Percentiles rank a stretch among this genome's conserved stretches.
Evolutionary conservation across 768 basidiomycete genomes (phyloP).

Genomic region (Tephrocybe sp.): DNA sequence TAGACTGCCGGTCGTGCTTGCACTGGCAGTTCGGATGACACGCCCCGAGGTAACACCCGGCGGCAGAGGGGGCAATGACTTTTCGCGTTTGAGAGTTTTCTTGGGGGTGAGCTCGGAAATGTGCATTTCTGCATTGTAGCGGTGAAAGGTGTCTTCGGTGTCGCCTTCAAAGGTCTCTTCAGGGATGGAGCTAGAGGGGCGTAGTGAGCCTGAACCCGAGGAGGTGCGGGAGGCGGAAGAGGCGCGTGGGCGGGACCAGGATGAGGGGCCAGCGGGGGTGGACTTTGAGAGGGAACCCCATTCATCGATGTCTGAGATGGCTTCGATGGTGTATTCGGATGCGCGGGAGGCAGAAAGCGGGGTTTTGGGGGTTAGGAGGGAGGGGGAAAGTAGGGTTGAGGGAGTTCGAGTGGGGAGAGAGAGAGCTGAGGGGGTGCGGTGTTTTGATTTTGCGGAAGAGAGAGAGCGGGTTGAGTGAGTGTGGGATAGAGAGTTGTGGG

Average conservation of each 20-base stretch:
- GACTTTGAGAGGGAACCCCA: not conserved
- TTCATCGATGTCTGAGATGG: not conserved
- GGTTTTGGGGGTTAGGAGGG: too few species aligned
- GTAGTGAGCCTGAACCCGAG: not conserved
- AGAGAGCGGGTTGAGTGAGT: not conserved
- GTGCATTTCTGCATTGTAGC: too few species aligned
- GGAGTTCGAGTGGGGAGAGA: not conserved
- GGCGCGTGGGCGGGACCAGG: slow-evolving; percentile 27
- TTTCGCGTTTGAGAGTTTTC: too few species aligned
- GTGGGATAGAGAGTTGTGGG: slow-evolving; percentile 34
- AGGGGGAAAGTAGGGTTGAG: not conserved
- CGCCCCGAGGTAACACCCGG: too few species aligned
- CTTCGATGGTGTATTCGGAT: not conserved
- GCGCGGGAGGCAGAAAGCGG: not conserved
- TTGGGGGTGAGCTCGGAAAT: too few species aligned
- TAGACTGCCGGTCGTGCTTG: too few species aligned
- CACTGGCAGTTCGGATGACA: too few species aligned
- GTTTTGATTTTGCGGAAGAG: too few species aligned
- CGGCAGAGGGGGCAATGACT: too few species aligned
- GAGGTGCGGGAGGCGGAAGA: not conserved
- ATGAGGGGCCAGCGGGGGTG: slow-evolving; percentile 22
- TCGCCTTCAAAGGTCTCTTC: too few species aligned
- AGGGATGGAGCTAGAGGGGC: not conserved
- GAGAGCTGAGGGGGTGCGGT: not conserved
- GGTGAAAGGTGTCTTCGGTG: too few species aligned